Evolutionary conservation across 1,284 basidiomycete genomes (phyloP).

Genomic region (Ustilago xerochloae): DNA sequence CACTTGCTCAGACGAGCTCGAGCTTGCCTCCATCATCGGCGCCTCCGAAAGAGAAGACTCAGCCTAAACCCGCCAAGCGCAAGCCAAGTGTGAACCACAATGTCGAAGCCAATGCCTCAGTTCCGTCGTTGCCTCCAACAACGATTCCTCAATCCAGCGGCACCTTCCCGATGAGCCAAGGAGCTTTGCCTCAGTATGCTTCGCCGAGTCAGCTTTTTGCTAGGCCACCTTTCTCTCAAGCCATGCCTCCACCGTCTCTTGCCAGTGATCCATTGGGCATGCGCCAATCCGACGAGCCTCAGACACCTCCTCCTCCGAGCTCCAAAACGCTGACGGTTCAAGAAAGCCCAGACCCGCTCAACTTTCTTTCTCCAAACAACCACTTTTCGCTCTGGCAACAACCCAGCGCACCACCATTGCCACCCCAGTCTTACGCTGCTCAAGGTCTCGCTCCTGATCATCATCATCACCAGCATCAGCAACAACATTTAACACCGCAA

Average conservation of each 20-base stretch:
- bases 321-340: conserved; percentile 16
- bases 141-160: background rate
- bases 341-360: conserved; percentile 52
- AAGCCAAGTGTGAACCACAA: conserved; percentile 5
- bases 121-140: background rate
- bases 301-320: conserved; percentile 22
- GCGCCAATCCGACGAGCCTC: conserved; percentile 20
- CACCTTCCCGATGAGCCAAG: background rate
- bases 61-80: conserved; percentile 14
- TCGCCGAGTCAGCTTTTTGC: conserved; percentile 31
- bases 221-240: background rate
- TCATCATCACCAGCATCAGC: conserved; percentile 1
- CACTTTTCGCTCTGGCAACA: conserved; percentile 38
- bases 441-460: conserved; percentile 4
- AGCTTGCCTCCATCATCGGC: conserved; percentile 3
- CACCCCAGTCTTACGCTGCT: conserved; percentile 3
- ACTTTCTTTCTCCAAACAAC: conserved; percentile 34
- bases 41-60: conserved; percentile 9
- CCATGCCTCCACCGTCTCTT: conserved; percentile 14
- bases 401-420: background rate
- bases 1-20: too few species aligned
- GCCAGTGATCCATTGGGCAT: conserved; percentile 1
- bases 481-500: background rate
- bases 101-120: background rate
- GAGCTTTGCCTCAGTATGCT: conserved; percentile 18